Evolutionary conservation across 73 alveolate genomes (phyloP).

Genomic region (Tetrahymena elliotti): DNA sequence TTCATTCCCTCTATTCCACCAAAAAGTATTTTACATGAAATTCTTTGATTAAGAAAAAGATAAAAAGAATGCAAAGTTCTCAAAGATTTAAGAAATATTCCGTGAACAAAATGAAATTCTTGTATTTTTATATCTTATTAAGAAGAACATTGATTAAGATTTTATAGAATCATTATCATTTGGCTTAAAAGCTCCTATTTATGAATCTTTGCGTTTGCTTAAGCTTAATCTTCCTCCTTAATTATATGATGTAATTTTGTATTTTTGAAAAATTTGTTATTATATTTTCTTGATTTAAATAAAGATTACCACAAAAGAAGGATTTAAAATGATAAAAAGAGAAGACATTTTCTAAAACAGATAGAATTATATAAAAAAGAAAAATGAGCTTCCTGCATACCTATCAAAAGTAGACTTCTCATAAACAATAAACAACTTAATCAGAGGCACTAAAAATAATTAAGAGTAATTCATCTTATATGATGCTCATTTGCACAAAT

Average conservation of each 20-base stretch:
- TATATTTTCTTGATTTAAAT: background rate
- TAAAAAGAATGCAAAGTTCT: background rate
- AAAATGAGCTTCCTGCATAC: background rate
- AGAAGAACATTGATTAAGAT: background rate
- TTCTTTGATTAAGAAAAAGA: slow-evolving; percentile 13
- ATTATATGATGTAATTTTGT: background rate
- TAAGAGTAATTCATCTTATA: slow-evolving; percentile 5
- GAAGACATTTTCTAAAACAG: slow-evolving; percentile 21
- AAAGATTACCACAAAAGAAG: slow-evolving; percentile 1
- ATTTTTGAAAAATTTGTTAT: background rate
- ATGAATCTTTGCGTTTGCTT: background rate
- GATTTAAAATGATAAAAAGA: slow-evolving; percentile 17
- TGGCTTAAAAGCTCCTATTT: background rate
- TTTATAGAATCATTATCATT: background rate
- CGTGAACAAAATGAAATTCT: background rate
- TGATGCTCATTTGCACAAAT: slow-evolving; percentile 13
- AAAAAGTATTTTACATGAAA: slow-evolving; percentile 11
- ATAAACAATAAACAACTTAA: slow-evolving; percentile 4
- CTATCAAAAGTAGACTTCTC: background rate
- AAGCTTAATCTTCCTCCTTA: background rate
- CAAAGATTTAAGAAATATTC: background rate
- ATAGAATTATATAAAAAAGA: background rate
- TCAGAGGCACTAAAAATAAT: slow-evolving; percentile 18
- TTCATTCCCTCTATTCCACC: slow-evolving; percentile 2
- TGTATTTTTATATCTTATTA: background rate